Conservation (phyloP, 169 alveolate genomes). For the Ichthyophthirius multifiliis region DNA sequence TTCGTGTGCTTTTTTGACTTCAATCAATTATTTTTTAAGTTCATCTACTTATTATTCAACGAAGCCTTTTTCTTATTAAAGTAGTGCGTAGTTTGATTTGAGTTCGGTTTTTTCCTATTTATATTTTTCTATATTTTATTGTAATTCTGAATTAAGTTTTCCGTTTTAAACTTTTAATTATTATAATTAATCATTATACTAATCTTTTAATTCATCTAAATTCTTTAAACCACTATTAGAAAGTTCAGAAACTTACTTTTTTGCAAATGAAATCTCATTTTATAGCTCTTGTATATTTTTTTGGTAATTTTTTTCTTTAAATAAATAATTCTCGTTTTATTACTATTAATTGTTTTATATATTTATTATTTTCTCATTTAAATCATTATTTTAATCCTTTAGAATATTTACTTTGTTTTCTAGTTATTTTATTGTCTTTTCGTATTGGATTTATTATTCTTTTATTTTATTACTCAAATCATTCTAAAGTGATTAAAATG, state of each 20-base stretch:
- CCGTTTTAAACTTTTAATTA: background rate
- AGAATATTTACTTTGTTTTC: constrained; percentile 2
- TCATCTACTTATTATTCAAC: constrained; percentile 50
- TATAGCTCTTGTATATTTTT: constrained; percentile 10
- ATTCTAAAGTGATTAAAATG: constrained; percentile 42
- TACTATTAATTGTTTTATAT: constrained; percentile 13
- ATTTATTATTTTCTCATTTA: constrained; percentile 43
- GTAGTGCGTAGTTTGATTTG: constrained; percentile 54
- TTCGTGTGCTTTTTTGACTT: constrained; percentile 43
- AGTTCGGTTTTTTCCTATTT: constrained; percentile 2
- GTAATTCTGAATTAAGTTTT: background rate
- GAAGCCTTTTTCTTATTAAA: constrained; percentile 57
- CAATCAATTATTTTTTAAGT: constrained; percentile 38
- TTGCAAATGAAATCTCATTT: background rate
- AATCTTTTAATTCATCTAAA: constrained; percentile 54
- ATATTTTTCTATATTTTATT: background rate
- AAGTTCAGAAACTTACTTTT: constrained; percentile 25
- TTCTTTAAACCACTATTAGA: constrained; percentile 33
- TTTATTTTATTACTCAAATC: constrained; percentile 46
- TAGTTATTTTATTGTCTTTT: constrained; percentile 31
- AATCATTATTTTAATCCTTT: constrained; percentile 23
- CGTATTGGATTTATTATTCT: constrained; percentile 51
- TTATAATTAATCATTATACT: constrained; percentile 44
- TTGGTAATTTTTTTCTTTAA: constrained; percentile 11
- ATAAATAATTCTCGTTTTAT: constrained; percentile 23